A percentile compares a stretch with the other conserved stretches of the same genome.
Conservation (phyloP, 257 asterid genomes). For the Nicotiana obtusifolia region DNA sequence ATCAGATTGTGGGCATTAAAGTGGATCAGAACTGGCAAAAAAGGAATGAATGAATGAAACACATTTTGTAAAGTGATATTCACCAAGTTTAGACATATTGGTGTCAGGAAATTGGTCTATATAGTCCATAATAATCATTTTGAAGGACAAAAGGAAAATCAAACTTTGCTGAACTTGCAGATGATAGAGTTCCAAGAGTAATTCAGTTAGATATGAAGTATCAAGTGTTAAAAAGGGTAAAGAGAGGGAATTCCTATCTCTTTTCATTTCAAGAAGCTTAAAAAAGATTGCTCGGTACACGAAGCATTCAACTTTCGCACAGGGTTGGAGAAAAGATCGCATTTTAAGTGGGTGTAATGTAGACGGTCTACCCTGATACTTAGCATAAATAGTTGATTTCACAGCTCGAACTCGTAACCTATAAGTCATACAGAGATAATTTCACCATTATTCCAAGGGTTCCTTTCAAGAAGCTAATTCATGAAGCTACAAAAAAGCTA, state of each 20-base stretch:
- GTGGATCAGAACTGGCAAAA: neutral
- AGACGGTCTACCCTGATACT: too few species aligned
- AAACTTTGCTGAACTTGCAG: neutral
- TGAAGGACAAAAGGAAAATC: neutral
- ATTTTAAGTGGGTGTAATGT: too few species aligned
- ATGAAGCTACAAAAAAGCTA: too few species aligned
- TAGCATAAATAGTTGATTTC: too few species aligned
- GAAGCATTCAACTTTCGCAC: too few species aligned
- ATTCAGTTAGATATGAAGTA: neutral
- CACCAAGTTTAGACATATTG: neutral
- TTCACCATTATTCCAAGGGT: too few species aligned
- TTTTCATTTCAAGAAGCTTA: neutral
- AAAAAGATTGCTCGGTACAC: too few species aligned
- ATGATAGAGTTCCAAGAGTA: neutral
- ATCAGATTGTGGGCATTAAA: neutral
- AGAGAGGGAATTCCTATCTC: neutral
- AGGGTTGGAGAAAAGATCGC: too few species aligned
- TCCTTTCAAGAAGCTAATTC: too few species aligned
- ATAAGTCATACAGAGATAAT: too few species aligned
- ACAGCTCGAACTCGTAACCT: too few species aligned
- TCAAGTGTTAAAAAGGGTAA: neutral
- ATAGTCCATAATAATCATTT: neutral
- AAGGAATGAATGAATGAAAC: neutral
- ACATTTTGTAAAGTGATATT: neutral
- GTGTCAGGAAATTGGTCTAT: neutral